Base-by-base conservation (phyloP, 139 green algal species). In the Coelastrella sp. region DNA sequence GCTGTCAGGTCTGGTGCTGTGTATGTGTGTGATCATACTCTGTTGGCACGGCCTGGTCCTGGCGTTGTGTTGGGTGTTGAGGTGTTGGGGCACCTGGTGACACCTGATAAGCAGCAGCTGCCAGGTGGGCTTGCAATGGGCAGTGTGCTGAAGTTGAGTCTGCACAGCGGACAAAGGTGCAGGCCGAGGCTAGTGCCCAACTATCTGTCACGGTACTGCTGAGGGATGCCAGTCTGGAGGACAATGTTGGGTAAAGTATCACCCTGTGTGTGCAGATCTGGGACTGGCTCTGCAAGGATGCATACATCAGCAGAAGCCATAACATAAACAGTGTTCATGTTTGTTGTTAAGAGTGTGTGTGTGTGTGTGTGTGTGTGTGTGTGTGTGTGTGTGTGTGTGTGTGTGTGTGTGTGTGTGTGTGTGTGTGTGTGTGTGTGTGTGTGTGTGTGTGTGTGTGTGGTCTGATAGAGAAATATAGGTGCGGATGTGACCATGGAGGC, bases 11-110 rank as follows among this genome's bases (percentile, higher is more conserved):
- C 72, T 14, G 95, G 96, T 14, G 82, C 90, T 60, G 96, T 99
- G 17, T 99, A 95, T 85, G 91, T 98, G 11, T 89, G 94, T 15
- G 93, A 99, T 19, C 80, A 92, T 0, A 84, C 89, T 15, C 90
- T 97, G 25, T 93, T 98, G 75, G 91, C 84, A 12, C 91, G 95
- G 4, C 85, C 96, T 4, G 97, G 98, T 0, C 96, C 96, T 9
- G 88, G 96, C 83, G 90, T 98, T 92, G 95, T 99, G 61, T 94
- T 99, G 70, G 98, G 97, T 6, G 92, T 97, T 17, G 97, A 99
- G 90, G 56, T 96, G 74, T 89, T 99, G 66, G 94, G 95, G 8
- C 91, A 93, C 35, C 94, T 99, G 65, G 85, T 98, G 73, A 93
- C 97, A 84, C 96, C 93, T 20, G 82, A 85, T 3, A 63, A 87